A percentile compares a stretch with the other conserved stretches of the same genome.
Conservation (phyloP, 805 yeast species). For the Wickerhamiella brachini region DNA sequence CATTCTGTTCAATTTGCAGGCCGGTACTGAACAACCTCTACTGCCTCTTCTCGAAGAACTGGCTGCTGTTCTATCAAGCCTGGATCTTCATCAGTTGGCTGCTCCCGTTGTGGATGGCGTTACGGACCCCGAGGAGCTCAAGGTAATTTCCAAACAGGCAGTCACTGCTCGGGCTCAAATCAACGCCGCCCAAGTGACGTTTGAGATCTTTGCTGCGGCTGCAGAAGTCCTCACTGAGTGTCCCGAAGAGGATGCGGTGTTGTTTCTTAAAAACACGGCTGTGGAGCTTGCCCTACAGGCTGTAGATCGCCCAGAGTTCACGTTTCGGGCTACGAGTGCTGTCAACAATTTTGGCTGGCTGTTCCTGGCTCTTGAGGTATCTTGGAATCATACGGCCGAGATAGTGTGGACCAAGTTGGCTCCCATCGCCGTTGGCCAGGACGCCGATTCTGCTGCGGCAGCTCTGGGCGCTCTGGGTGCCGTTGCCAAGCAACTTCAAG, state of each 20-base stretch:
- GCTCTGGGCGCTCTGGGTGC: conserved; percentile 12
- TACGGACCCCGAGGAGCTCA: conserved; percentile 12
- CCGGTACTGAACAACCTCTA: conserved; percentile 5
- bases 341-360: conserved; percentile 43
- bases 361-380: conserved; percentile 13
- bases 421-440: conserved; percentile 15
- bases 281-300: conserved; percentile 23
- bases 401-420: conserved; percentile 18
- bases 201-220: conserved; percentile 66
- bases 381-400: conserved; percentile 26
- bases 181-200: conserved; percentile 51
- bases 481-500: conserved; percentile 17
- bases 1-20: conserved; percentile 16
- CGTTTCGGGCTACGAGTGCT: conserved; percentile 45
- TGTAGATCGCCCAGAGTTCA: conserved; percentile 28
- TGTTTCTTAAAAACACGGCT: conserved; percentile 7
- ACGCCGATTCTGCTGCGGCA: conserved; percentile 20
- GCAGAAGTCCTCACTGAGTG: conserved; percentile 39
- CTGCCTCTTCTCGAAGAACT: conserved; percentile 8
- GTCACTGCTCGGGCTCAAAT: conserved; percentile 21
- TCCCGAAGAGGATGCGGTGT: conserved; percentile 12
- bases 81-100: neutral
- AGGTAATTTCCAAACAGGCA: conserved; percentile 10
- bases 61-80: neutral
- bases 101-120: neutral